Base-by-base conservation (phyloP, 352 stramenopile genomes). In the Pilasporangium apinafurcum region DNA sequence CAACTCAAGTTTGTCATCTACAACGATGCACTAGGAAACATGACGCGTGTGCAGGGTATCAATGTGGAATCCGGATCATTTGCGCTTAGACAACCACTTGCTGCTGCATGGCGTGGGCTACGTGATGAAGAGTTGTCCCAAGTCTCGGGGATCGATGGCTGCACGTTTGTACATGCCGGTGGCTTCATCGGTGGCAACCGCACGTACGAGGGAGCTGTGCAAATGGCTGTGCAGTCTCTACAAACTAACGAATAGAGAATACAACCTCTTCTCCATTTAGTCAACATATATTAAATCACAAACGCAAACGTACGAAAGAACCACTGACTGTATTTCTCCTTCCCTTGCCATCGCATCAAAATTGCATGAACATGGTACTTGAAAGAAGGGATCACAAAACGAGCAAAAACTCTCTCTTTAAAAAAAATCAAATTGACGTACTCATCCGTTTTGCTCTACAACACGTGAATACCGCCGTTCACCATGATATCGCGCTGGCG, bases 131-230 rank as follows among this genome's bases (percentile, higher is more conserved):
- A 98, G 44, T 70, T 99, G 25, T 86, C 68, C 24, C 50, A 56
- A 8, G 53, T 93, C 9, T 59, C 81, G 2, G 95, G 95, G 18
- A 98, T 99, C 57, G 62, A 82, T 14, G 96, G 87, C 48, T 95
- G 85, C 68, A 97, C 87, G 3, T 99, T 99, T 63, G 89, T 98
- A 50, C 96, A 99, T 74, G 95, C 90, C 4, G 89, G 86, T n/a
- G 96, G 96, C 28, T 99, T 99, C 68, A 99, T 99, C 48, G 96
- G 96, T 10, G 96, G 96, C 48, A 98, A 98, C 74, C 83, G 87
- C 39, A 98, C 76, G 28, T 96, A 86, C 49, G 91, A 98, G 44
- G 96, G 96, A 20, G 96, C 91, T 4, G 61, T 99, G 29, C 53
- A 90, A 43, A 99, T 99, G 96, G 96, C 96, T 0, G 59, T 67